A percentile compares a stretch with the other conserved stretches of the same genome.
phyloP scores from a whole-genome alignment of 1,284 basidiomycete genomes.

The Cerrena zonata region DNA sequence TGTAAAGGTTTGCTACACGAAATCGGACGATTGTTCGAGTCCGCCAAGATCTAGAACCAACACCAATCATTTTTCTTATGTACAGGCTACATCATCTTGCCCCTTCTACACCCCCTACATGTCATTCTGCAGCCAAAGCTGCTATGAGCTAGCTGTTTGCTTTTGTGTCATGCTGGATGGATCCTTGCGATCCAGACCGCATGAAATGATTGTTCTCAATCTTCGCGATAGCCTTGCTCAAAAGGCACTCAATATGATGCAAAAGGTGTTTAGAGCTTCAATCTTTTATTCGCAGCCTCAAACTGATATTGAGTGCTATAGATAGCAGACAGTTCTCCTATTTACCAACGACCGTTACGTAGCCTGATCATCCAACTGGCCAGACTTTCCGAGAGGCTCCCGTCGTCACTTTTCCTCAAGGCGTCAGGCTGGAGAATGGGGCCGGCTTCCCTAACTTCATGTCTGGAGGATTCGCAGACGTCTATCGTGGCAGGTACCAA shows the following conservation, averaged over 20 bases:
- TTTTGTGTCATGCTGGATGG: background rate
- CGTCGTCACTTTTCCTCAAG: background rate
- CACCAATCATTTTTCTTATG: too few species aligned
- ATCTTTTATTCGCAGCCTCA: background rate
- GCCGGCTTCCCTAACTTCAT: too few species aligned
- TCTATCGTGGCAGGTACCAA: conserved; percentile 8
- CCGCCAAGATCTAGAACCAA: too few species aligned
- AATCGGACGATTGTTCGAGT: too few species aligned
- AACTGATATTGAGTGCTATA: background rate
- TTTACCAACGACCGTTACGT: background rate
- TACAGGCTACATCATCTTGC: too few species aligned
- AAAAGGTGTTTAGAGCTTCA: background rate
- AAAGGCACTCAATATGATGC: conserved; percentile 1
- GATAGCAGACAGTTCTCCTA: background rate
- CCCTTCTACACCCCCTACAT: background rate
- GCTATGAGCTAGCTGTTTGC: background rate
- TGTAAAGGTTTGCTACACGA: too few species aligned
- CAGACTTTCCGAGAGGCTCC: background rate
- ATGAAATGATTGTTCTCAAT: background rate
- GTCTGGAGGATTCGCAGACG: conserved; percentile 8
- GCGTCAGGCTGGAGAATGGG: background rate
- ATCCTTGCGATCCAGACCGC: background rate
- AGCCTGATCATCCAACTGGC: background rate
- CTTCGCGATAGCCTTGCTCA: background rate
- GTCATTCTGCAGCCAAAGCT: background rate